phyloP scores from a whole-genome alignment of 345 rosid genomes.

The Corchorus capsularis region DNA sequence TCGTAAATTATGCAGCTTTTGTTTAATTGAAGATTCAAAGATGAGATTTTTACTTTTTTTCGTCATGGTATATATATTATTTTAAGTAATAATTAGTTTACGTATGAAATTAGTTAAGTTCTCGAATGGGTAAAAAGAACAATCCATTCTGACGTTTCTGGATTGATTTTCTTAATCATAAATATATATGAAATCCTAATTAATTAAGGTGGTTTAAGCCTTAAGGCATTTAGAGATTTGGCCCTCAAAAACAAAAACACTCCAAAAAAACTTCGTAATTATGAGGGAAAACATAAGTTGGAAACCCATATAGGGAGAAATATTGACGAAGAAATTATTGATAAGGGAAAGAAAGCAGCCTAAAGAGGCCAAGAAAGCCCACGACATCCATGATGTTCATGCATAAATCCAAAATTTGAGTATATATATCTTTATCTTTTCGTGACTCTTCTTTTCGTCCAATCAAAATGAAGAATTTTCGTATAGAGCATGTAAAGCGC shows the following conservation, averaged over 20 bases:
- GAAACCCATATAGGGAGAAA: not conserved
- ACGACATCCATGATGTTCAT: not conserved
- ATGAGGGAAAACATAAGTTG: not conserved
- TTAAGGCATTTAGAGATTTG: too few relatives aligned
- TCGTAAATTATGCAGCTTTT: not conserved
- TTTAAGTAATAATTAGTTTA: not conserved
- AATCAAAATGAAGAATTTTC: not conserved
- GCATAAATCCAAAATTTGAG: not conserved
- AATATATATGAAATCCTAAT: too few relatives aligned
- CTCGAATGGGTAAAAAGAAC: not conserved
- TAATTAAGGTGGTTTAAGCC: too few relatives aligned
- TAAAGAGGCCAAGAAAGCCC: not conserved
- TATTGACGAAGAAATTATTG: not conserved
- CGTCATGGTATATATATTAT: not conserved
- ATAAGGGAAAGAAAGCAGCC: not conserved
- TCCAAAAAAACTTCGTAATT: not conserved
- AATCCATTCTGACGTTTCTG: not conserved
- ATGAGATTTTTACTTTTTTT: not conserved
- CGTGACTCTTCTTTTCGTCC: not conserved
- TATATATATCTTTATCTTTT: not conserved
- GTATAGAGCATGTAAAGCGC: not conserved
- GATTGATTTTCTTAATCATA: not conserved
- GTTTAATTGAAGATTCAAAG: not conserved
- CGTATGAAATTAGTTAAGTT: not conserved
- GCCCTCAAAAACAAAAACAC: not conserved